phyloP scores from a whole-genome alignment of 2,329 filamentous ascomycete species.

The Paraphaeosphaeria minitans region DNA sequence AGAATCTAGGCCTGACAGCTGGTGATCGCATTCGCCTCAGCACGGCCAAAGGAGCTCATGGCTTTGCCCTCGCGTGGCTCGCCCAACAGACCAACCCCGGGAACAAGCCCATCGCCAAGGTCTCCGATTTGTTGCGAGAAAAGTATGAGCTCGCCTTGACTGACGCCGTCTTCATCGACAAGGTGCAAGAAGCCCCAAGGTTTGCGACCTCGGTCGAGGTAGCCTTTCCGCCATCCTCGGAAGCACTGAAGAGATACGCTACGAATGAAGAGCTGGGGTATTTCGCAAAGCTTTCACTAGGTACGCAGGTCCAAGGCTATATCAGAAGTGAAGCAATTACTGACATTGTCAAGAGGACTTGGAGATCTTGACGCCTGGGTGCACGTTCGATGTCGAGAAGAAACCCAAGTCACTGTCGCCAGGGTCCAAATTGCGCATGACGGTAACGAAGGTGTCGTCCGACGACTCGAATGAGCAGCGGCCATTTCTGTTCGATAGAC shows the following conservation, averaged over 20 bases:
- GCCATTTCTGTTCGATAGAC: constrained; percentile 38
- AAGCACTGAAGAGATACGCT: constrained; percentile 26
- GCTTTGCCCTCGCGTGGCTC: constrained; percentile 67
- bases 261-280: constrained; percentile 36
- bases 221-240: constrained; percentile 25
- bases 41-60: constrained; percentile 50
- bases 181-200: constrained; percentile 47
- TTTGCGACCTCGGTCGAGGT: constrained; percentile 39
- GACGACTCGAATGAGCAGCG: constrained; percentile 32
- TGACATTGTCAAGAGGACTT: constrained; percentile 57
- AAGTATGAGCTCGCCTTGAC: constrained; percentile 71
- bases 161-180: constrained; percentile 61
- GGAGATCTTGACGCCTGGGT: constrained; percentile 71
- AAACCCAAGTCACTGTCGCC: constrained; percentile 56
- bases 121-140: constrained; percentile 73
- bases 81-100: constrained; percentile 53
- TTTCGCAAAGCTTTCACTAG: constrained; percentile 39
- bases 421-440: constrained; percentile 63
- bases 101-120: constrained; percentile 58
- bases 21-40: constrained; percentile 63
- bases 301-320: constrained; percentile 23
- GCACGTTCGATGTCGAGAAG: constrained; percentile 67
- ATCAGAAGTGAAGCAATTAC: neutral
- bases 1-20: constrained; percentile 59
- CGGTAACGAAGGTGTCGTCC: constrained; percentile 60